phyloP scores from a whole-genome alignment of 495 filamentous ascomycete species.

The Pyrenula aspistea region DNA sequence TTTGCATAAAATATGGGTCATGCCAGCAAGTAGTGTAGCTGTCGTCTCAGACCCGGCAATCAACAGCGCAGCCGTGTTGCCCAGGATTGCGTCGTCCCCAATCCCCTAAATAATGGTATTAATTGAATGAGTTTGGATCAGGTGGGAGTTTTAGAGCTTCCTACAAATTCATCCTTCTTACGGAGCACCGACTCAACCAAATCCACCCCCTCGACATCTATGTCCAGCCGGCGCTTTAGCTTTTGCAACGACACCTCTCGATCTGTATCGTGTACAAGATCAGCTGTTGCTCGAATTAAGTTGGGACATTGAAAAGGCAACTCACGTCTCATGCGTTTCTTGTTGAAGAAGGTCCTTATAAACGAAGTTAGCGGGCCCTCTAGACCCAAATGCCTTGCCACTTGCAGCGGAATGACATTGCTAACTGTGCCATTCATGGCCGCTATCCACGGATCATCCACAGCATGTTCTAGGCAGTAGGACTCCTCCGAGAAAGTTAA shows the following conservation, averaged over 20 bases:
- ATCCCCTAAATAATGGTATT: slow-evolving; percentile 5
- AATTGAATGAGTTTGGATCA: background rate
- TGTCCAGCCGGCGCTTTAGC: slow-evolving; percentile 7
- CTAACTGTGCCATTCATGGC: background rate
- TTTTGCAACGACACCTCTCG: background rate
- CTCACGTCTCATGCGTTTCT: background rate
- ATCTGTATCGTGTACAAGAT: background rate
- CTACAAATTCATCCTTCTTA: slow-evolving; percentile 12
- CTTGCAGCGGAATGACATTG: background rate
- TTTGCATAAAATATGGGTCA: slow-evolving; percentile 36
- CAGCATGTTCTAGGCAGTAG: slow-evolving; percentile 17
- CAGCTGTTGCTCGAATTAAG: background rate
- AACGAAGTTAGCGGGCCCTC: background rate
- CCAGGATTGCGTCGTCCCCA: slow-evolving; percentile 19
- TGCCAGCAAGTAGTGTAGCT: slow-evolving; percentile 41
- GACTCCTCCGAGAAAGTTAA: slow-evolving; percentile 44
- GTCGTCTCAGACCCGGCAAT: slow-evolving; percentile 50
- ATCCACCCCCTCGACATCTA: slow-evolving; percentile 10
- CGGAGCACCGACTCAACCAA: slow-evolving; percentile 16
- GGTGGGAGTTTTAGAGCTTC: background rate
- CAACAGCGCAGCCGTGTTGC: slow-evolving; percentile 23
- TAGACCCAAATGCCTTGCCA: background rate
- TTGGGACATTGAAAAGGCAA: background rate
- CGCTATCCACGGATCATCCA: background rate
- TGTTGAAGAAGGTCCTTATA: background rate